Base-by-base conservation (phyloP, 768 basidiomycete species). In the Phylloporus sp. region DNA sequence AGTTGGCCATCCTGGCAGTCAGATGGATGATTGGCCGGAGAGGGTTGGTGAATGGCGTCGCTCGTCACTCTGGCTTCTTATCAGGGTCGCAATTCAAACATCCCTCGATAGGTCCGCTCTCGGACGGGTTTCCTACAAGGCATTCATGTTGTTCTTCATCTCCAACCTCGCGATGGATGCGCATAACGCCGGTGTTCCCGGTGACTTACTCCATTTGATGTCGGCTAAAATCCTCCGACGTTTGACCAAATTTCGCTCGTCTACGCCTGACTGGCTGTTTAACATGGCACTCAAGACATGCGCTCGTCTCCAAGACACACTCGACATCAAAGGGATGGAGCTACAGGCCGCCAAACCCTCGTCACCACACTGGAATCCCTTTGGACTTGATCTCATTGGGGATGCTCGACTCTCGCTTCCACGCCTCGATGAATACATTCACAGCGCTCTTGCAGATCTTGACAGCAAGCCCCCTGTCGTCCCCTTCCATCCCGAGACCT, bases 131-230 rank as follows among this genome's bases (percentile, higher is more conserved):
- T 62, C 59, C 1, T 81, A 82, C 63, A 81, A 81, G 47, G 11
- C 32, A 9, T 81, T 81, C 61, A 72, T 78, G 58, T 49, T 75
- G 2, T 79, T 71, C 46, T 63, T 79, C 47, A 52, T 73, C 28
- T 58, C 69, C 2, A 40, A 54, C 22, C 39, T 64, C 2, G 51
- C 74, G 4, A 47, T 53, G 11, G 20, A 59, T 2, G 65, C 64
- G 2, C 45, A 61, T 2, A 35, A 54, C 2, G 4, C 5, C 0
- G 16, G 57, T n/a, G 41, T n/a, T n/a, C n/a, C n/a, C n/a, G n/a
- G n/a, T n/a, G n/a, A n/a, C n/a, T n/a, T n/a, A n/a, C 57, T 31
- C 39, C 54, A 31, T 31, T 31, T 49, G 22, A 67, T 68, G 57
- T 55, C 57, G 1, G 41, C 38, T 13, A 64, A 63, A 35, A 46